Percentiles rank a stretch among this genome's conserved stretches.
These are phyloP conservation scores for Hordeum vulgare DNA, from an alignment of 176 grass and related monocot species.

Conservation along the genomic window MorexV3_pseudomolecules_assembly NC_058524.1:129230028-129230527, in stretches of 20 bases:
- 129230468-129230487: slow-evolving; percentile 80
- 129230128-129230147: not conserved
- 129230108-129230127: not conserved
- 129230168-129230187: slow-evolving; percentile 20
- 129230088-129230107: not conserved
- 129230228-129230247: slow-evolving; percentile 8
- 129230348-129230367: slow-evolving; percentile 92
- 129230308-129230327: not conserved
- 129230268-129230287: not conserved
- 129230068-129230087: not conserved
- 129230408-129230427: slow-evolving; percentile 9
- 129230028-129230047: not conserved
- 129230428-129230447: slow-evolving; percentile 14
- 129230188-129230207: slow-evolving; percentile 17
- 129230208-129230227: slow-evolving; percentile 11
- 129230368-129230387: slow-evolving; percentile 66
- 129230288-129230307: slow-evolving; percentile 5
- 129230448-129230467: slow-evolving; percentile 43
- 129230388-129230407: slow-evolving; percentile 10
- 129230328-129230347: slow-evolving; percentile 20
- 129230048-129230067: not conserved
- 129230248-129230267: slow-evolving; percentile 28
- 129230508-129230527: slow-evolving; percentile 87
- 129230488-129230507: slow-evolving; percentile 90
- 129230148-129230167: not conserved